A percentile compares a stretch with the other conserved stretches of the same genome.
Evolutionary conservation across 208 protist genomes (phyloP).

Genomic region (Phytomonas sp.): DNA sequence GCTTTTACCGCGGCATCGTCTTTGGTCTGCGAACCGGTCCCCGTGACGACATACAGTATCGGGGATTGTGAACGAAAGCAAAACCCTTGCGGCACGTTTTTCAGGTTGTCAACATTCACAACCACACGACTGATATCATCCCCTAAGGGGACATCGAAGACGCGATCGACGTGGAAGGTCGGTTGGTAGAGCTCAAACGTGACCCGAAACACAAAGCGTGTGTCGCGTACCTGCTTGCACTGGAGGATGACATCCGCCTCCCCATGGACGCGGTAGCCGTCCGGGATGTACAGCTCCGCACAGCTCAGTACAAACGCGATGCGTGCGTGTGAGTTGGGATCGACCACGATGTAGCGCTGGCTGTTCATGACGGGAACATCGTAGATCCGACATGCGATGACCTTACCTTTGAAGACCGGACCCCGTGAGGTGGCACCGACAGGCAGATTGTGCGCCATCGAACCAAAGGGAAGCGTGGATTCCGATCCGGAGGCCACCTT

Average conservation of each 20-base stretch:
- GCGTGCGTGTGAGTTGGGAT: conserved; percentile 65
- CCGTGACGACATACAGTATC: conserved; percentile 18
- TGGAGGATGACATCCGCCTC: conserved; percentile 75
- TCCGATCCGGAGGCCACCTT: neutral
- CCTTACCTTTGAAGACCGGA: conserved; percentile 40
- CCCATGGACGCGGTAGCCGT: conserved; percentile 32
- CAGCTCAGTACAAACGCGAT: conserved; percentile 66
- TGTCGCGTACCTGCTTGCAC: conserved; percentile 80
- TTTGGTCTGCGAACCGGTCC: conserved; percentile 4
- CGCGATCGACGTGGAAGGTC: conserved; percentile 45
- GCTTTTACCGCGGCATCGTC: conserved; percentile 1
- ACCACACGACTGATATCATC: conserved; percentile 2
- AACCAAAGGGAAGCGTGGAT: neutral
- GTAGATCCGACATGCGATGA: conserved; percentile 71
- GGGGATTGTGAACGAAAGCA: conserved; percentile 35
- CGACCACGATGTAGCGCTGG: conserved; percentile 71
- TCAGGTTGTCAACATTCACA: conserved; percentile 15
- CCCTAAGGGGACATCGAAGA: conserved; percentile 14
- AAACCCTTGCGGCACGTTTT: conserved; percentile 17
- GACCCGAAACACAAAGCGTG: conserved; percentile 53
- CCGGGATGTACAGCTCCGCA: conserved; percentile 21
- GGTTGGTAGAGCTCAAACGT: conserved; percentile 55
- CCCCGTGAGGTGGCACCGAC: conserved; percentile 1
- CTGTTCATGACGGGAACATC: conserved; percentile 36
- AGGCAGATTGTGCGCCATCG: neutral